Evolutionary conservation across 2,329 filamentous ascomycete genomes (phyloP), one percentile per base, ranked within the genome.

Genomic region (Calonectria pteridis): DNA sequence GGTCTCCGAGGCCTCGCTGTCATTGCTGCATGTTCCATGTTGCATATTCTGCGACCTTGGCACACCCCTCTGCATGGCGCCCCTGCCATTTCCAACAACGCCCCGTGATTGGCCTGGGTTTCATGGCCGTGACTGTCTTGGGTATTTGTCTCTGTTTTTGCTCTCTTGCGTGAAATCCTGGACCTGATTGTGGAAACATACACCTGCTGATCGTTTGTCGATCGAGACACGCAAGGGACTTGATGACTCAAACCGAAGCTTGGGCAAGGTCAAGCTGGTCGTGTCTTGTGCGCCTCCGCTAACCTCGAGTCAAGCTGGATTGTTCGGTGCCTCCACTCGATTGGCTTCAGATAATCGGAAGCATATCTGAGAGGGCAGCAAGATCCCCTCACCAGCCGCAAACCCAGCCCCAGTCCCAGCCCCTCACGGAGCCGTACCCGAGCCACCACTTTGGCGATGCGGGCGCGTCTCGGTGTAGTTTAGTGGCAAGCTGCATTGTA

Each of bases 281-380:
- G 55, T 10, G 14, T n/a, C n/a, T 37, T 59, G 33, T 11, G 33
- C 55, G 20, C n/a, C 5, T 28, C 23, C 23, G 26, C 31, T 33
- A 35, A 23, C 50, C 23, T 58, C 35, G 33, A 67, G 31, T 46
- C 33, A 9, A 67, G 10, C 33, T 23, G 26, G 63, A 51, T 33
- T 66, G n/a, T 35, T 66, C 26, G 63, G 10, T 62, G 43, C 43
- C 51, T 59, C 35, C 37, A 58, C 37, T 68, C 51, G 18, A 62
- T 62, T 59, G 53, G 51, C 51, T 68, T 49, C 37, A 68, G 51
- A 68, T 68, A 68, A 58, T 68, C 51, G 66, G 51, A 68, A 59
- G 53, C 31, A 43, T 58, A 59, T 59, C 55, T 59, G 55, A 37
- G 35, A 46, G 66, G 23, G 66, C 53, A 62, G 10, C n/a, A 28